Evolutionary conservation across 2,329 filamentous ascomycete species (phyloP).

Genomic region (Ascochyta rabiei): DNA sequence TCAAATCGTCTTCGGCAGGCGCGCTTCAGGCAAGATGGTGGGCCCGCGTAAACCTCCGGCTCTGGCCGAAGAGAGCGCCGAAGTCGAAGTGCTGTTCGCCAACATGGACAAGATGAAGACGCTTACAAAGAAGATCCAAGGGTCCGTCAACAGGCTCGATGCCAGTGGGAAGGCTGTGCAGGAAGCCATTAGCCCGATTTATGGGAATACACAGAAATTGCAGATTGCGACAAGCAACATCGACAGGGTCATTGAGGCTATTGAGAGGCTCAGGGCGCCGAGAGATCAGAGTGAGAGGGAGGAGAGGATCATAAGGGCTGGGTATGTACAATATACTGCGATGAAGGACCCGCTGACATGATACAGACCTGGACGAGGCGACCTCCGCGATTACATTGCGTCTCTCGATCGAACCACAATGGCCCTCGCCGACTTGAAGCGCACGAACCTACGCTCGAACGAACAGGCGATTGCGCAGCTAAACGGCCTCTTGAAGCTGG

Average conservation of each 20-base stretch:
- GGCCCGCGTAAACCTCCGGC: slow-evolving; percentile 60
- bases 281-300: slow-evolving; percentile 90
- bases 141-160: slow-evolving; percentile 82
- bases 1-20: slow-evolving; percentile 21
- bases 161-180: slow-evolving; percentile 88
- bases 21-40: slow-evolving; percentile 53
- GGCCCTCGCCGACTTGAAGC: slow-evolving; percentile 81
- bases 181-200: slow-evolving; percentile 90
- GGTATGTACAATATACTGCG: slow-evolving; percentile 53
- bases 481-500: slow-evolving; percentile 75
- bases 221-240: slow-evolving; percentile 91
- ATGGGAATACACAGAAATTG: slow-evolving; percentile 86
- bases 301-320: slow-evolving; percentile 86
- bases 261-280: slow-evolving; percentile 87
- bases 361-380: slow-evolving; percentile 60
- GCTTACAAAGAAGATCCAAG: slow-evolving; percentile 94
- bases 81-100: slow-evolving; percentile 69
- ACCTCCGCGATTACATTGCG: slow-evolving; percentile 81
- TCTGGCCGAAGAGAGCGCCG: slow-evolving; percentile 69
- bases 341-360: background rate
- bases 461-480: slow-evolving; percentile 86
- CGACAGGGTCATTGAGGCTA: slow-evolving; percentile 82
- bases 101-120: slow-evolving; percentile 89
- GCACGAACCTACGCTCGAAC: slow-evolving; percentile 90
- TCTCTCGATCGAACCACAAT: slow-evolving; percentile 89